Base-by-base conservation (phyloP, 306 rosid genomes). In the Dalbergia cultrata region DNA sequence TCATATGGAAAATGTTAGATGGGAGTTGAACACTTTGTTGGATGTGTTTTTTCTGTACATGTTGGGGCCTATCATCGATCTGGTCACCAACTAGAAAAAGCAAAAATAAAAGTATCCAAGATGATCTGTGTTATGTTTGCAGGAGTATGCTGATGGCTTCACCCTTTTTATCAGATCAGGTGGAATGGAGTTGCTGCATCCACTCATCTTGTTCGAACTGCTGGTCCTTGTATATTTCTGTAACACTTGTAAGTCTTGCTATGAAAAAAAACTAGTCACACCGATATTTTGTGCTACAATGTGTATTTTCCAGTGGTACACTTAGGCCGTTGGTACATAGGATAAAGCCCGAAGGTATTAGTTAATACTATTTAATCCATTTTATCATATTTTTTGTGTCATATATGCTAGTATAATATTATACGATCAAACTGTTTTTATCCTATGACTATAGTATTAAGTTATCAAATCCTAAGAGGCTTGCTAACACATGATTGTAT, bases 1-100 rank as follows among this genome's bases (percentile, higher is more conserved):
- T 69, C 84, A 31, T 50, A 41, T 64, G 66, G 74, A 62, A 82
- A 78, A 70, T 69, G 64, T 54, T 18, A 76, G 65, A 50, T 37
- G 39, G 49, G 4, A 39, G 76, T 5, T 65, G 37, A 22, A 76
- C 71, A 57, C 72, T n/a, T 5, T 65, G 83, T 70, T 72, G 76
- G 50, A 44, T 73, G 59, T 56, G 21, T 22, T 58, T 57, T 39
- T 47, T 57, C 31, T n/a, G 59, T 52, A 39, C 70, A 63, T 5
- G 58, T 35, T 45, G 45, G 39, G 10, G 45, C 45, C 10, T 7
- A 8, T 41, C 22, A 59, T 26, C 19, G 50, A 33, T 37, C 22
- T 18, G 70, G 39, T 52, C 10, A 35, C 68, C 11, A 21, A 43
- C 50, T 35, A 35, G 14, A 8, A 69, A 70, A 21, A 8, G 8